These are phyloP conservation scores for Atractiella rhizophila DNA, from an alignment of 768 basidiomycete species.

Conservation along the genomic window DNA sequence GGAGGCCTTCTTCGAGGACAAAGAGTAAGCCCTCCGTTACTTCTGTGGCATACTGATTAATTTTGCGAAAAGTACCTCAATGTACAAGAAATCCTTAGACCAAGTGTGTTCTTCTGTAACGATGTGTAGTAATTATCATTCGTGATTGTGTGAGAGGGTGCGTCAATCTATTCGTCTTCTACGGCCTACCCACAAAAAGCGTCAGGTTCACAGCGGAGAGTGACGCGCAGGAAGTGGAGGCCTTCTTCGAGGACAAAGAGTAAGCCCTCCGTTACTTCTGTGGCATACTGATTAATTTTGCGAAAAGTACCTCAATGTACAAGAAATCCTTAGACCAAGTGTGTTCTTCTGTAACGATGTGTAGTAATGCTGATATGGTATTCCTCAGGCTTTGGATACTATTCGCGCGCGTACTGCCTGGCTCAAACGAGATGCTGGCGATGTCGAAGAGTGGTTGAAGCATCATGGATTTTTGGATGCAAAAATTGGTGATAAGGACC, in stretches of 20 bases:
- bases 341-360: no score
- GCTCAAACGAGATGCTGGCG: conserved; percentile 26
- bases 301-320: conserved; percentile 22
- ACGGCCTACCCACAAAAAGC: no score
- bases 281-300: neutral
- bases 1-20: conserved; percentile 50
- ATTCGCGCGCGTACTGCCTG: conserved; percentile 37
- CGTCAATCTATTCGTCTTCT: no score
- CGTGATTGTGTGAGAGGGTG: no score
- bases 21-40: conserved; percentile 19
- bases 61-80: neutral
- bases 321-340: conserved; percentile 43
- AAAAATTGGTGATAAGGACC: no score
- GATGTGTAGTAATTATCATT: no score
- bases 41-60: neutral
- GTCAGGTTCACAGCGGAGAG: conserved; percentile 43
- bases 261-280: conserved; percentile 16
- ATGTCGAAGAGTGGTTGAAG: conserved; percentile 16
- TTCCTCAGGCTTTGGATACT: conserved; percentile 43
- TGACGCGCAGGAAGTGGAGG: conserved; percentile 37
- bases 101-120: no score
- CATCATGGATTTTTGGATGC: no score
- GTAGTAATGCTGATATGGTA: no score
- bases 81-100: conserved; percentile 46
- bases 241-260: conserved; percentile 44